Evolutionary conservation across 441 rosid species (phyloP).

Genomic region (Manihot esculenta): DNA sequence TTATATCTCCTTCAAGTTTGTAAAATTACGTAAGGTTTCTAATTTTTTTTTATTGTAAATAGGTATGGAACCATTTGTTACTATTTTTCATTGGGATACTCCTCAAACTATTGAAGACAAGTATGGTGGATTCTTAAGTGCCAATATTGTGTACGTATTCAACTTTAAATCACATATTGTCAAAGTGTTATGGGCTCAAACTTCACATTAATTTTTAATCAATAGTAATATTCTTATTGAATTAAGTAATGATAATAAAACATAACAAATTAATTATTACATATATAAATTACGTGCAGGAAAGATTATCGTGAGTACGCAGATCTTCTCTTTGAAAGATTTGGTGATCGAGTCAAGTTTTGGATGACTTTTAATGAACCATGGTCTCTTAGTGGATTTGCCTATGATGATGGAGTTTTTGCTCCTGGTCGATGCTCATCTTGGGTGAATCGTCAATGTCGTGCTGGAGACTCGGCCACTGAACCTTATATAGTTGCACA

Average conservation of each 20-base stretch:
- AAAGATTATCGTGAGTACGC: background rate
- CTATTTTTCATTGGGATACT: constrained; percentile 10
- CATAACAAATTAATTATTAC: too few relatives aligned
- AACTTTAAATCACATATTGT: background rate
- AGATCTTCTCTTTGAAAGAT: background rate
- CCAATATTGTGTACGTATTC: background rate
- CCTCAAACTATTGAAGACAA: constrained; percentile 11
- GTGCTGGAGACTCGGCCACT: background rate
- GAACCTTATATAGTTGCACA: constrained; percentile 12
- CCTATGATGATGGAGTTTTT: background rate
- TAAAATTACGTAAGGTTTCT: too few relatives aligned
- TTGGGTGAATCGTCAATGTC: background rate
- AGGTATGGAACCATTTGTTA: constrained; percentile 7
- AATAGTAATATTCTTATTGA: too few relatives aligned
- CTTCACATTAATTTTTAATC: too few relatives aligned
- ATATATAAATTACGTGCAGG: background rate
- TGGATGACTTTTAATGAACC: constrained; percentile 8
- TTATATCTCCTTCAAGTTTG: too few relatives aligned
- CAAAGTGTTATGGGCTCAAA: background rate
- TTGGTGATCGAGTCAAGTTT: background rate
- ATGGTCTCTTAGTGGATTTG: background rate
- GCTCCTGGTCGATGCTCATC: constrained; percentile 18
- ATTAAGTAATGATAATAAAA: too few relatives aligned
- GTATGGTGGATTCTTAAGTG: constrained; percentile 1
- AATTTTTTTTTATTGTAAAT: too few relatives aligned